Base-by-base conservation (phyloP, 176 grass and related monocot species). In the Melocanna baccifera region DNA sequence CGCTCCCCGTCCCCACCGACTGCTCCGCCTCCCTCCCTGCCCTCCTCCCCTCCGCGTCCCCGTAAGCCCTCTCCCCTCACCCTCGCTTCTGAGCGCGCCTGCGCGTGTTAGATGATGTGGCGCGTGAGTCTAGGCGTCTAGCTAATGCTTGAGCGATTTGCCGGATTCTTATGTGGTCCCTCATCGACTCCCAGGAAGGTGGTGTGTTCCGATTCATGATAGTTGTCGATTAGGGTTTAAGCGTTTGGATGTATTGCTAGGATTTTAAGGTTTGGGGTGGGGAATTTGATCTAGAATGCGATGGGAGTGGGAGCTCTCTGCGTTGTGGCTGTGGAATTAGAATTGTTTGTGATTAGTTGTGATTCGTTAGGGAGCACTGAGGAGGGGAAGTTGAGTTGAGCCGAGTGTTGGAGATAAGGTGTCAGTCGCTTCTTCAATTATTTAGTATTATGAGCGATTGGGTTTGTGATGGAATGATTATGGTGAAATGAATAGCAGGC, bases 1-100 rank as follows among this genome's bases (percentile, higher is more conserved):
- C 96, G 73, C 91, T 98, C 55, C 96, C 96, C 19, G 93, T 96
- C 42, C 93, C 93, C 58, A 99, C 96, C 77, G 89, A 99, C 91
- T 83, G 86, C 86, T 69, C 86, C 50, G 87, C 92, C 73, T 91
- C 78, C 42, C 89, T 82, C 18, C 92, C 96, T 46, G 93, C 88
- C 7, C 91, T 94, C 83, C 86, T 95, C 73, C 91, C 90, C 2
- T 91, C 91, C 46, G 81, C 88, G 7, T 89, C 91, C 63, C 87
- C 91, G 96, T 99, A 85, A 79, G 78, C 25, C 20, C 75, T 12
- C 53, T 55, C 61, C 2, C 19, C 50, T 19, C 36, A 39, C 36
- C 20, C 32, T 53, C 26, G 5, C 58, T 5, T 19, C 23, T 11
- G 20, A 23, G 29, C 30, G 12, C 41, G 80, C 30, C 12, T 22